phyloP scores from a whole-genome alignment of 1,284 basidiomycete species.

The Takashimella tepidaria region DNA sequence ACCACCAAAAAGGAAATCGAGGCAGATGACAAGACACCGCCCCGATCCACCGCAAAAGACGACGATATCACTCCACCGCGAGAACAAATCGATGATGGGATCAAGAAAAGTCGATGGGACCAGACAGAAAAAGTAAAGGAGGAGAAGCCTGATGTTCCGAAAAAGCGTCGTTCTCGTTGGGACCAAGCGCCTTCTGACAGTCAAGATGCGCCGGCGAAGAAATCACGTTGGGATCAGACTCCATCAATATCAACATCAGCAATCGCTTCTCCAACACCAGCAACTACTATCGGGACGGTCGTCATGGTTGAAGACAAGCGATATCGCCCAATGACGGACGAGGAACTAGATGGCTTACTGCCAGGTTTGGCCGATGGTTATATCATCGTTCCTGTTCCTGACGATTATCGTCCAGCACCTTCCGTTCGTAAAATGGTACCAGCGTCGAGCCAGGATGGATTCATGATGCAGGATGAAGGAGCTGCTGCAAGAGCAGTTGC shows the following conservation, averaged over 20 bases:
- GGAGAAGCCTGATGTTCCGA: constrained; percentile 57
- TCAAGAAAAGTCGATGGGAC: constrained; percentile 84
- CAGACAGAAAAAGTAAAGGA: constrained; percentile 42
- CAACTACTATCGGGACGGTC: constrained; percentile 58
- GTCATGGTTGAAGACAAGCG: constrained; percentile 93
- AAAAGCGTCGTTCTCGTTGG: constrained; percentile 94
- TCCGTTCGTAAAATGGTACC: constrained; percentile 53
- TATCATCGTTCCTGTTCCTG: constrained; percentile 84
- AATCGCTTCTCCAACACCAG: constrained; percentile 49
- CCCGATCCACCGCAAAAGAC: constrained; percentile 51
- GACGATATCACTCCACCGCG: constrained; percentile 35
- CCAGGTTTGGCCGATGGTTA: constrained; percentile 74
- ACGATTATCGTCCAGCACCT: constrained; percentile 74
- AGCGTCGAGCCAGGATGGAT: constrained; percentile 63
- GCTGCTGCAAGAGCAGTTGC: constrained; percentile 79
- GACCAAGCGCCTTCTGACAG: constrained; percentile 67
- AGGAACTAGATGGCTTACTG: constrained; percentile 87
- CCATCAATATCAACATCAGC: constrained; percentile 35
- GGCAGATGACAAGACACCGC: constrained; percentile 73
- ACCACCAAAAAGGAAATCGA: constrained; percentile 59
- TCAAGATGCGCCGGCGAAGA: constrained; percentile 75
- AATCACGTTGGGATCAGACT: constrained; percentile 50
- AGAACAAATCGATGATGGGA: constrained; percentile 56
- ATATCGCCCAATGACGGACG: constrained; percentile 89
- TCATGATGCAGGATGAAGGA: constrained; percentile 92